These are phyloP conservation scores for Alternaria triticimaculans DNA, from an alignment of 2,329 filamentous ascomycete species.

Conservation along the genomic window DNA sequence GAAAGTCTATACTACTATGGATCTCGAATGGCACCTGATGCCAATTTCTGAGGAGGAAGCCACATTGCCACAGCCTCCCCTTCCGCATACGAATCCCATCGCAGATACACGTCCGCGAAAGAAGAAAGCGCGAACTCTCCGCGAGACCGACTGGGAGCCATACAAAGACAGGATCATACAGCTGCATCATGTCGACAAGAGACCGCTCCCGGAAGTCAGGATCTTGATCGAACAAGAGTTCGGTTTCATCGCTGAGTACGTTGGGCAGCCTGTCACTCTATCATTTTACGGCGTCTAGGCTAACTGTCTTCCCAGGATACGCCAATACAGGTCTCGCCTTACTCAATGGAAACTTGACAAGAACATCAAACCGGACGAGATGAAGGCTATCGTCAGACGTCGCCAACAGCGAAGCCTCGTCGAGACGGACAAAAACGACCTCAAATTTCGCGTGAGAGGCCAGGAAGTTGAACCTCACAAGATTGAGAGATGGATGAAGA, in stretches of 20 bases:
- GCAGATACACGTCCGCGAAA: background rate
- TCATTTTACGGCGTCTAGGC: background rate
- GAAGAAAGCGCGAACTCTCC: background rate
- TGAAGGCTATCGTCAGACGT: conserved; percentile 30
- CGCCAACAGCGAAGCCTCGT: conserved; percentile 26
- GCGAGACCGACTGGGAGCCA: background rate
- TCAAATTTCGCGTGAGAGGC: background rate
- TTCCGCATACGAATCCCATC: rapidly evolving
- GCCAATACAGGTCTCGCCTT: background rate
- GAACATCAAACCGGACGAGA: conserved; percentile 30
- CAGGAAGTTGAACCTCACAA: background rate
- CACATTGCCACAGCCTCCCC: background rate
- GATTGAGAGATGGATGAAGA: background rate
- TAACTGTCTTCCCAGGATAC: background rate
- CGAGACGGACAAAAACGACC: conserved; percentile 6
- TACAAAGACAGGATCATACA: background rate
- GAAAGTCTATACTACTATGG: background rate
- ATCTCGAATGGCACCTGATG: background rate
- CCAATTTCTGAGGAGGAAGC: background rate
- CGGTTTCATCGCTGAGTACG: background rate
- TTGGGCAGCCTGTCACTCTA: too few species aligned
- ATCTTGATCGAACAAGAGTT: background rate
- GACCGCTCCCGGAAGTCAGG: background rate
- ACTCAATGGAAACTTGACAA: conserved; percentile 24
- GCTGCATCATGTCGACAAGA: rapidly evolving